Conservation (phyloP, 208 protist species). For the Lotmaria passim region DNA sequence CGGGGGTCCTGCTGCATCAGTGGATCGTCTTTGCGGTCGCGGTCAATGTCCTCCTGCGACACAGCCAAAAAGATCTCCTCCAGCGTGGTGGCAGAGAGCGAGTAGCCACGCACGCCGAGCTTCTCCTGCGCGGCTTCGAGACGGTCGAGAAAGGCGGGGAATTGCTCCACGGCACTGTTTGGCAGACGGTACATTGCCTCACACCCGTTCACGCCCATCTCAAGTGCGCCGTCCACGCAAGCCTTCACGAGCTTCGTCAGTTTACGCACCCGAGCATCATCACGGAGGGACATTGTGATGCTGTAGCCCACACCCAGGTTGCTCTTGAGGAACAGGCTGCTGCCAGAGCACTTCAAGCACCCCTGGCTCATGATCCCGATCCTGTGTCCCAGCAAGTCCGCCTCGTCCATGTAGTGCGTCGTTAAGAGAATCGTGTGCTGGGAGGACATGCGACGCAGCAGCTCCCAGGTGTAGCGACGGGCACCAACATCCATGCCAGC, state of each 20-base stretch:
- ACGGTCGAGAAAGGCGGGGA: slow-evolving; percentile 46
- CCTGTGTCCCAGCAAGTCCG: slow-evolving; percentile 92
- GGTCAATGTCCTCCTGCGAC: slow-evolving; percentile 35
- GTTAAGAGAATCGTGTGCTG: slow-evolving; percentile 73
- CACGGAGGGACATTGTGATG: slow-evolving; percentile 40
- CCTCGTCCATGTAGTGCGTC: slow-evolving; percentile 98
- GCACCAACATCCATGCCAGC: slow-evolving; percentile 87
- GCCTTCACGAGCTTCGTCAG: slow-evolving; percentile 21
- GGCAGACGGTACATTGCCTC: slow-evolving; percentile 51
- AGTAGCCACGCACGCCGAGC: slow-evolving; percentile 51
- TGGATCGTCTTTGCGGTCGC: slow-evolving; percentile 10
- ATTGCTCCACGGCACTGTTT: slow-evolving; percentile 34
- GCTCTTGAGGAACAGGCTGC: slow-evolving; percentile 62
- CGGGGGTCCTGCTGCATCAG: slow-evolving; percentile 8
- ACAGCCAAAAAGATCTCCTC: slow-evolving; percentile 80
- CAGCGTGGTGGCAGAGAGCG: slow-evolving; percentile 70
- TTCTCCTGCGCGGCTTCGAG: slow-evolving; percentile 41
- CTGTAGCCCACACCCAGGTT: slow-evolving; percentile 61
- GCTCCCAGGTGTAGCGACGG: slow-evolving; percentile 84
- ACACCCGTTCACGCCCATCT: slow-evolving; percentile 28
- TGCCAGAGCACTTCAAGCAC: slow-evolving; percentile 55
- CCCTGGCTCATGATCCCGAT: slow-evolving; percentile 92
- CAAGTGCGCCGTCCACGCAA: slow-evolving; percentile 32
- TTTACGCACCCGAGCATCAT: slow-evolving; percentile 38
- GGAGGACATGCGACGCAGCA: slow-evolving; percentile 54